Percentiles rank a stretch among this genome's conserved stretches.
These are phyloP conservation scores for Metschnikowia reukaufii DNA, from an alignment of 805 yeast genomes.

Conservation along the genomic window DNA sequence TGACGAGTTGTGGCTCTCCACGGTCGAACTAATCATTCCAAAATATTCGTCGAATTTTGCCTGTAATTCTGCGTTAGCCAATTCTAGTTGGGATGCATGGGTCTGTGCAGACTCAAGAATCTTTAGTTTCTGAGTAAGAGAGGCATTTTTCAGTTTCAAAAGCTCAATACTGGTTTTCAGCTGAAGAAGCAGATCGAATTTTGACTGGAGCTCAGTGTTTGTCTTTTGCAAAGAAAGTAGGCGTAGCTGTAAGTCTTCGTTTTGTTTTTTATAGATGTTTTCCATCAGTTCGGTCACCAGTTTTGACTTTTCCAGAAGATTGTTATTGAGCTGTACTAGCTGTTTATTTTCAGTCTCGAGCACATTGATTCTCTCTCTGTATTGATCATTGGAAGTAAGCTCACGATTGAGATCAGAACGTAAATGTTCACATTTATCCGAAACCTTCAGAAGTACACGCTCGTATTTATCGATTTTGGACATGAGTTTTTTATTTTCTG, in stretches of 20 bases:
- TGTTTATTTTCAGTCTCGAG: slow-evolving; percentile 29
- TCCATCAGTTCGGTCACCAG: slow-evolving; percentile 12
- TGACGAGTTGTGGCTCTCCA: slow-evolving; percentile 17
- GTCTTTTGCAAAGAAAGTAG: slow-evolving; percentile 40
- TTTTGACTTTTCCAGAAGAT: slow-evolving; percentile 32
- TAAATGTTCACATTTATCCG: slow-evolving; percentile 33
- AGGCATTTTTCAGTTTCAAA: slow-evolving; percentile 53
- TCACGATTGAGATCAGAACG: slow-evolving; percentile 36
- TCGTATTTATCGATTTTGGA: slow-evolving; percentile 21
- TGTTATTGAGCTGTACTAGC: slow-evolving; percentile 32
- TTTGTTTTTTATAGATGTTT: slow-evolving; percentile 17
- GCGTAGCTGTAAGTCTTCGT: slow-evolving; percentile 27
- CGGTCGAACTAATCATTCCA: slow-evolving; percentile 39
- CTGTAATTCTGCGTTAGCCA: slow-evolving; percentile 49
- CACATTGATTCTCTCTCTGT: slow-evolving; percentile 35
- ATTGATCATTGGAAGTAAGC: slow-evolving; percentile 36
- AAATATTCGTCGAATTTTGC: slow-evolving; percentile 48
- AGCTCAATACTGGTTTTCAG: slow-evolving; percentile 50
- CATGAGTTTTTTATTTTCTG: slow-evolving; percentile 19
- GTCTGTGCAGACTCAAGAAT: slow-evolving; percentile 44
- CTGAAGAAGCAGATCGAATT: slow-evolving; percentile 50
- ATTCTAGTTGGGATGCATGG: slow-evolving; percentile 47
- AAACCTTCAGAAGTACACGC: slow-evolving; percentile 24
- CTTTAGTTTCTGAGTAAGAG: slow-evolving; percentile 40
- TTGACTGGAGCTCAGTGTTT: slow-evolving; percentile 52